A percentile compares a stretch with the other conserved stretches of the same genome.
Evolutionary conservation across 140 eudicot genomes (phyloP).

Genomic region (Stevia rebaudiana): DNA sequence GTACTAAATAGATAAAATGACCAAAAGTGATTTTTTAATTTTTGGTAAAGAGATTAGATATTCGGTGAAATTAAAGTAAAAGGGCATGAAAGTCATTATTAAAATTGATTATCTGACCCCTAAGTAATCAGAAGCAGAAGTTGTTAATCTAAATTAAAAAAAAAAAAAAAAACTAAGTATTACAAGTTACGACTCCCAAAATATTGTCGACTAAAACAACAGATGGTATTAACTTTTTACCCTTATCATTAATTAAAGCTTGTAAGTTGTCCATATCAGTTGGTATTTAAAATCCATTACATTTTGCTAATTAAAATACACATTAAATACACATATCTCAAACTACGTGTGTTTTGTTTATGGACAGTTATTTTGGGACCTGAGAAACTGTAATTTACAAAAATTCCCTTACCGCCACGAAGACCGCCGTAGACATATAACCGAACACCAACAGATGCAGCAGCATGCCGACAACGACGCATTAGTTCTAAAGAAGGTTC

Average conservation of each 20-base stretch:
- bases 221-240: neutral
- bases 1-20: neutral
- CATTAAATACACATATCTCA: neutral
- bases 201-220: neutral
- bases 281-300: neutral
- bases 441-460: slow-evolving; percentile 84
- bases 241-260: neutral
- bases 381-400: neutral
- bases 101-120: neutral
- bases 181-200: neutral
- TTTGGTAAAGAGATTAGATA: too few species aligned
- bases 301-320: neutral
- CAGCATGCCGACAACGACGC: slow-evolving; percentile 97
- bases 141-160: neutral
- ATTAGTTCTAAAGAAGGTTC: slow-evolving; percentile 75
- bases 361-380: neutral
- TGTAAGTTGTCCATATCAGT: neutral
- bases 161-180: neutral
- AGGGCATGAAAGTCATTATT: neutral
- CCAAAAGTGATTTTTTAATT: neutral
- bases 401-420: slow-evolving; percentile 60
- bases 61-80: neutral
- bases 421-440: slow-evolving; percentile 88
- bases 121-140: neutral
- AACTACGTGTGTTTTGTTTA: neutral